A percentile compares a stretch with the other conserved stretches of the same genome.
Evolutionary conservation across 164 flowering plant genomes (phyloP).

Genomic region (Annona cherimola): DNA sequence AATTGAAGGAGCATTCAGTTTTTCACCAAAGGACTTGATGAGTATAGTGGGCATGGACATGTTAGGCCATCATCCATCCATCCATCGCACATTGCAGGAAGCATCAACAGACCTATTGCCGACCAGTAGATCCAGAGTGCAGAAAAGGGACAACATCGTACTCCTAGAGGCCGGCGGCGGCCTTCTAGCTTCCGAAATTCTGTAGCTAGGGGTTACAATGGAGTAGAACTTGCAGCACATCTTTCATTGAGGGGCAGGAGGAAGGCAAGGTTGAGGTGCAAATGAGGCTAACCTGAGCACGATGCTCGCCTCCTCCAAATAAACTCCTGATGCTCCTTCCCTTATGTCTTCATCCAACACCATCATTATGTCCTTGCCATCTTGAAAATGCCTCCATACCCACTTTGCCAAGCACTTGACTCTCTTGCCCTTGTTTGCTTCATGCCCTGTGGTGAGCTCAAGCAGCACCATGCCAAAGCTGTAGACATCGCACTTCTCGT

Average conservation of each 20-base stretch:
- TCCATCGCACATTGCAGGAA: too few relatives aligned
- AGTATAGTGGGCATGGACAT: too few relatives aligned
- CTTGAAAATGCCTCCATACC: constrained; percentile 45
- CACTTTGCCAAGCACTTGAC: constrained; percentile 46
- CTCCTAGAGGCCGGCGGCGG: constrained; percentile 15
- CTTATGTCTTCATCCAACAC: constrained; percentile 49
- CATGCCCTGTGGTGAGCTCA: constrained; percentile 61
- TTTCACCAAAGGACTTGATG: too few relatives aligned
- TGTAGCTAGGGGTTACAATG: constrained; percentile 11
- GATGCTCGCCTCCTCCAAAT: constrained; percentile 41
- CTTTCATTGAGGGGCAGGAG: constrained; percentile 58
- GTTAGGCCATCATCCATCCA: too few relatives aligned
- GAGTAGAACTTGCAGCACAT: constrained; percentile 42
- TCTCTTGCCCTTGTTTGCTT: constrained; percentile 44
- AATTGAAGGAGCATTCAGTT: too few relatives aligned
- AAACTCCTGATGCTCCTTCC: constrained; percentile 30
- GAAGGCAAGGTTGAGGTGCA: constrained; percentile 49
- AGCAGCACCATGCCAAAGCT: constrained; percentile 79
- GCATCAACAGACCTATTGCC: too few relatives aligned
- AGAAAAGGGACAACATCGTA: constrained; percentile 42
- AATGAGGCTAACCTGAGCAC: constrained; percentile 55
- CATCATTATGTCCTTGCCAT: constrained; percentile 24
- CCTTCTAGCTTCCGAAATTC: constrained; percentile 12
- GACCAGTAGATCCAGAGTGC: too few relatives aligned
- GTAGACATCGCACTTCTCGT: constrained; percentile 70